These are phyloP conservation scores for Calvatia gigantea DNA, from an alignment of 768 basidiomycete genomes.

Conservation along the genomic window DNA sequence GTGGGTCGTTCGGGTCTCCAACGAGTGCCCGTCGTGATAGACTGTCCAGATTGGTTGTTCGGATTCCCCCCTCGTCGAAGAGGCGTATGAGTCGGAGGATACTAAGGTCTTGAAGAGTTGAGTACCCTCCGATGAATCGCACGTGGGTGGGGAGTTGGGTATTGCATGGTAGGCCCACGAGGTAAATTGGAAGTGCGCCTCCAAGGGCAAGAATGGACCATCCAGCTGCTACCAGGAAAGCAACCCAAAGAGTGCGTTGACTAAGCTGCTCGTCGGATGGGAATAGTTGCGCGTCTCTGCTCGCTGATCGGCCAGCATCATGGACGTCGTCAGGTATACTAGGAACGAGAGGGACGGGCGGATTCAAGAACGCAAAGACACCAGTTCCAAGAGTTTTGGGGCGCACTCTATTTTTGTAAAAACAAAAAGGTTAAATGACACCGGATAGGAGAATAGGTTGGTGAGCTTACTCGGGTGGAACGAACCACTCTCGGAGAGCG, in stretches of 20 bases:
- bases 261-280: slow-evolving; percentile 74
- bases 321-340: slow-evolving; percentile 52
- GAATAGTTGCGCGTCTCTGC: slow-evolving; percentile 52
- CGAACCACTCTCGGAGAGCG: slow-evolving; percentile 74
- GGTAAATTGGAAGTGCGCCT: slow-evolving; percentile 72
- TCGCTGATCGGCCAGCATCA: slow-evolving; percentile 46
- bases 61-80: slow-evolving; percentile 41
- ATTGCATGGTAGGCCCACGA: slow-evolving; percentile 67
- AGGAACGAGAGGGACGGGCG: slow-evolving; percentile 65
- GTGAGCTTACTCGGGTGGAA: slow-evolving; percentile 58
- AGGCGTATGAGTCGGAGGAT: slow-evolving; percentile 69
- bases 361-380: slow-evolving; percentile 68
- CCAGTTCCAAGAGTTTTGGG: slow-evolving; percentile 56
- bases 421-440: too few species aligned
- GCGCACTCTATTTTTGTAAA: slow-evolving; percentile 43
- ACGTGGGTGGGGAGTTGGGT: slow-evolving; percentile 43
- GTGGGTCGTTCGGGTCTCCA: slow-evolving; percentile 29
- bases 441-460: not conserved
- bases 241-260: slow-evolving; percentile 68
- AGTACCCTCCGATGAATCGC: slow-evolving; percentile 54
- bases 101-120: slow-evolving; percentile 71
- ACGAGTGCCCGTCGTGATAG: slow-evolving; percentile 29
- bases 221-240: slow-evolving; percentile 57
- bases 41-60: slow-evolving; percentile 26
- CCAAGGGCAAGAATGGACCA: slow-evolving; percentile 69